Evolutionary conservation across 2,329 filamentous ascomycete genomes (phyloP).

Genomic region (Fusarium oxysporum): DNA sequence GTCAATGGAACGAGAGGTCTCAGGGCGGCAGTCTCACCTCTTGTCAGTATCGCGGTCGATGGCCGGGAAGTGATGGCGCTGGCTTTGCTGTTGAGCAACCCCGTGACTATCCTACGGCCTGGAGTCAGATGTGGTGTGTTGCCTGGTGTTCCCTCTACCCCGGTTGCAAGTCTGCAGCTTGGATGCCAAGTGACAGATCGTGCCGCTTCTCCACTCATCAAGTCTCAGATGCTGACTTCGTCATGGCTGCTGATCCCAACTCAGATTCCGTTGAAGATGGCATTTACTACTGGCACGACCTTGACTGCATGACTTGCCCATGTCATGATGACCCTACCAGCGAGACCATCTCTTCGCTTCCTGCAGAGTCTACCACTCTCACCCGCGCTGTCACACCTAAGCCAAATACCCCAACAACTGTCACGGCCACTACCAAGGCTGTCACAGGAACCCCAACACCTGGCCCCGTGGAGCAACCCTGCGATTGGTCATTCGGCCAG

Average conservation of each 20-base stretch:
- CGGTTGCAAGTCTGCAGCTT: neutral
- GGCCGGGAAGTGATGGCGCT: neutral
- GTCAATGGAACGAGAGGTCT: neutral
- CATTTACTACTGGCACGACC: conserved; percentile 11
- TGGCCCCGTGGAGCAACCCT: neutral
- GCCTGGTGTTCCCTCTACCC: conserved; percentile 8
- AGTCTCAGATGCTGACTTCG: conserved; percentile 3
- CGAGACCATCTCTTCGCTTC: neutral
- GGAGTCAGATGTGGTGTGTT: conserved; percentile 14
- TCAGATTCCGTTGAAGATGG: neutral
- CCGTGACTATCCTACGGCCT: conserved; percentile 1
- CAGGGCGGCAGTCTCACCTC: neutral
- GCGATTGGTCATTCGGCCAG: neutral
- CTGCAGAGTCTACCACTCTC: neutral
- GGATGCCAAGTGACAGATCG: neutral
- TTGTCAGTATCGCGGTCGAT: conserved; percentile 8
- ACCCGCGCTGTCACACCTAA: neutral
- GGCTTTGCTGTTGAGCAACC: conserved; percentile 8
- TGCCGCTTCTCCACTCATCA: conserved; percentile 9
- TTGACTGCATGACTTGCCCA: conserved; percentile 10
- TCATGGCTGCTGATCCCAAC: conserved; percentile 9
- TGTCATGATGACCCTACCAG: neutral
- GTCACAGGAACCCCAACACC: neutral
- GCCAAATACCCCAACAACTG: neutral
- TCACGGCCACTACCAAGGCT: neutral